Conservation (phyloP, 2,329 filamentous ascomycete species). For the Seiridium cupressi region DNA sequence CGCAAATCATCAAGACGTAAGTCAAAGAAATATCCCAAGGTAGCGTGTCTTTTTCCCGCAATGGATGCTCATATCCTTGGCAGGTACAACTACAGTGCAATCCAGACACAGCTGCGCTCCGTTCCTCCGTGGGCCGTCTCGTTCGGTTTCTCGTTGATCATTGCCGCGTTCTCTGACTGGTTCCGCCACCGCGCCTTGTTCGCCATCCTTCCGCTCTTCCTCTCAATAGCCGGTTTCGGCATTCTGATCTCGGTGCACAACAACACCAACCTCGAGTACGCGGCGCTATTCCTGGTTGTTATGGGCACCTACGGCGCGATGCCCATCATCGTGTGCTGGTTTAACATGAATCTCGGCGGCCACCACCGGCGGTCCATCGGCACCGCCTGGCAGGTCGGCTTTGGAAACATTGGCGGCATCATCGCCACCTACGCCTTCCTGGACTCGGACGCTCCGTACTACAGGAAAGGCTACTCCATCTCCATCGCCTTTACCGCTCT, state of each 20-base stretch:
- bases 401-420: conserved; percentile 78
- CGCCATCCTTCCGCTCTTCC: conserved; percentile 62
- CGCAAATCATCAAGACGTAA: conserved; percentile 65
- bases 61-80: too few relatives aligned
- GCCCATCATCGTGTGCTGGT: conserved; percentile 84
- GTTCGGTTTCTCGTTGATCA: conserved; percentile 74
- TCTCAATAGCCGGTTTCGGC: conserved; percentile 72
- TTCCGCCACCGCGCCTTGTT: conserved; percentile 73
- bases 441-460: conserved; percentile 64
- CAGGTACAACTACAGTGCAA: conserved; percentile 53
- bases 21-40: background rate
- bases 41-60: background rate
- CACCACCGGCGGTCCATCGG: conserved; percentile 69
- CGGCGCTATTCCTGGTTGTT: conserved; percentile 76
- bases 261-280: conserved; percentile 68
- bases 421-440: conserved; percentile 73
- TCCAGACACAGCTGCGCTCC: conserved; percentile 56
- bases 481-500: conserved; percentile 72
- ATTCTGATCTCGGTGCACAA: conserved; percentile 73
- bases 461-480: conserved; percentile 73
- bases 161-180: conserved; percentile 72
- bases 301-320: conserved; percentile 83
- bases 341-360: conserved; percentile 75
- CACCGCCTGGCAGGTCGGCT: conserved; percentile 74
- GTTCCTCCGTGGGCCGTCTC: conserved; percentile 64